These are phyloP conservation scores for Fusarium transvaalense DNA, from an alignment of 2,329 filamentous ascomycete genomes.

Conservation along the genomic window DNA sequence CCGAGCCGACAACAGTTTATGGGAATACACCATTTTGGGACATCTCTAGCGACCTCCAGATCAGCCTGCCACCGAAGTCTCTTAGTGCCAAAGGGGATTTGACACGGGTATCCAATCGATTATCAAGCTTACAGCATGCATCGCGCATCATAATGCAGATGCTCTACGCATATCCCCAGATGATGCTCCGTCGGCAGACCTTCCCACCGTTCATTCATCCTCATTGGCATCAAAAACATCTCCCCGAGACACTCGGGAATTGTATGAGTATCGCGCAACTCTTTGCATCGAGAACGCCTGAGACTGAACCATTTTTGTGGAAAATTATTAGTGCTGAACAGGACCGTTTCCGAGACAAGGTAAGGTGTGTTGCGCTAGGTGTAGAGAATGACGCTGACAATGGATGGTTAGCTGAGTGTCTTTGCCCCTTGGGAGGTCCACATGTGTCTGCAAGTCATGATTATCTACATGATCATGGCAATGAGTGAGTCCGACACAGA, in stretches of 20 bases:
- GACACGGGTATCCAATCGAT: conserved; percentile 23
- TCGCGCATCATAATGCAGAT: conserved; percentile 44
- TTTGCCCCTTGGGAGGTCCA: conserved; percentile 31
- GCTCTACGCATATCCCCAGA: conserved; percentile 48
- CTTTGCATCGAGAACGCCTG: conserved; percentile 39
- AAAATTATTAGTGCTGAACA: conserved; percentile 44
- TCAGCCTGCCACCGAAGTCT: not conserved
- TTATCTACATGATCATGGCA: conserved; percentile 51
- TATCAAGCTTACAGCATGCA: conserved; percentile 27
- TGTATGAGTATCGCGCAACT: conserved; percentile 48
- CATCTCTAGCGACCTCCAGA: not conserved
- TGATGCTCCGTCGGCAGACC: conserved; percentile 50
- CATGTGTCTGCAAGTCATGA: conserved; percentile 41
- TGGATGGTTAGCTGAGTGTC: not conserved
- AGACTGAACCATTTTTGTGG: conserved; percentile 48
- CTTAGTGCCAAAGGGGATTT: conserved; percentile 25
- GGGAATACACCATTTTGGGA: rapidly evolving
- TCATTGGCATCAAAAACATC: conserved; percentile 37
- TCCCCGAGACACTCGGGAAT: conserved; percentile 42
- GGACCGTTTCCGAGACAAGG: conserved; percentile 37
- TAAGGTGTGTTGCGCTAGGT: not conserved
- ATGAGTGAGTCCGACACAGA: conserved; percentile 37
- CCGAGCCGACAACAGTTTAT: not conserved
- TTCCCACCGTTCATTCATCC: conserved; percentile 52
- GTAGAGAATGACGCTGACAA: not conserved